These are phyloP conservation scores for Stachybotrys elegans DNA, from an alignment of 2,329 filamentous ascomycete genomes.

Conservation along the genomic window DNA sequence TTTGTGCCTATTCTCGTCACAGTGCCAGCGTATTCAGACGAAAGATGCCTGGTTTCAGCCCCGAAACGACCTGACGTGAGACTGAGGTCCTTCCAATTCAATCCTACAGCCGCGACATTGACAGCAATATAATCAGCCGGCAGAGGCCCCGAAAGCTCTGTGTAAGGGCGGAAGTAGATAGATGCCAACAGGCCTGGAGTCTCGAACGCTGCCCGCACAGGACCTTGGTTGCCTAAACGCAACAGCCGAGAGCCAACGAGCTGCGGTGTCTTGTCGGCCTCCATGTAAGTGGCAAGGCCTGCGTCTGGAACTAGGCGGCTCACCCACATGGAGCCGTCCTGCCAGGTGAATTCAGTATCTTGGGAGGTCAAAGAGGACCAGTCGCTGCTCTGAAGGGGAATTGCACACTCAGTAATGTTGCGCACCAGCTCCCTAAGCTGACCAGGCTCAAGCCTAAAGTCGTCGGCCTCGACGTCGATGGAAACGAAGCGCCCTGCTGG, in stretches of 20 bases:
- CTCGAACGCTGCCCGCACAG: slow-evolving; percentile 19
- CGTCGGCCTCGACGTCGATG: slow-evolving; percentile 14
- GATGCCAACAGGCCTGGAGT: slow-evolving; percentile 21
- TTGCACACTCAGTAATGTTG: not conserved
- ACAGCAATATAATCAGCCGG: slow-evolving; percentile 18
- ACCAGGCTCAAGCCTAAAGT: slow-evolving; percentile 4
- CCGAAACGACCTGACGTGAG: not conserved
- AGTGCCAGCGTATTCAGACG: not conserved
- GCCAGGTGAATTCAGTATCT: slow-evolving; percentile 23
- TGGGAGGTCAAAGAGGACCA: not conserved
- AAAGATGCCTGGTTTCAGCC: not conserved
- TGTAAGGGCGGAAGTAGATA: slow-evolving; percentile 18
- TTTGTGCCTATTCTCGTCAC: not conserved
- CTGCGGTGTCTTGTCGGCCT: not conserved
- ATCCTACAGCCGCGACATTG: slow-evolving; percentile 19
- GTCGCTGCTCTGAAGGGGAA: not conserved
- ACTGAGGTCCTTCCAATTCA: slow-evolving; percentile 17
- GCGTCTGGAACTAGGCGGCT: slow-evolving; percentile 13
- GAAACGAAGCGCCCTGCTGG: slow-evolving; percentile 13
- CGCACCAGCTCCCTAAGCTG: not conserved
- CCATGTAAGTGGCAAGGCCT: slow-evolving; percentile 7
- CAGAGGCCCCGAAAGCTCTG: slow-evolving; percentile 12
- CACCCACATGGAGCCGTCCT: slow-evolving; percentile 20
- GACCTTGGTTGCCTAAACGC: not conserved
- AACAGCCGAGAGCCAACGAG: not conserved